Evolutionary conservation across 2,329 filamentous ascomycete genomes (phyloP).

Genomic region (Diaporthe vexans): DNA sequence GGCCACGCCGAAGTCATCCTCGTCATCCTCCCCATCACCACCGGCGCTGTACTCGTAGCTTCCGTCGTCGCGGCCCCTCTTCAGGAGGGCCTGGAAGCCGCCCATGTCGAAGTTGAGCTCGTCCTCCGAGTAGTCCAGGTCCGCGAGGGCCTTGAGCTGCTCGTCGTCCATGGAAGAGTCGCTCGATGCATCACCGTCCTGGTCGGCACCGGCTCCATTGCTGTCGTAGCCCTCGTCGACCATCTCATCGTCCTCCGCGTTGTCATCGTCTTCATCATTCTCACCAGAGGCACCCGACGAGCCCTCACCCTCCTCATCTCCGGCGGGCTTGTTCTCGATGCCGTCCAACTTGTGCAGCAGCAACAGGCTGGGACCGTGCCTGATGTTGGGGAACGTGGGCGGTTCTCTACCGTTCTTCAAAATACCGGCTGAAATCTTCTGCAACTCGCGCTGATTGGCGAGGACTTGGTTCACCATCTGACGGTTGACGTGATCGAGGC

Average conservation of each 20-base stretch:
- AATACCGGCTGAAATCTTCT: too few species aligned
- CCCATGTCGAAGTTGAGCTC: constrained; percentile 32
- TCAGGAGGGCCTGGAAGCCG: constrained; percentile 33
- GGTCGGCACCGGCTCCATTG: not conserved
- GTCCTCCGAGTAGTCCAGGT: constrained; percentile 37
- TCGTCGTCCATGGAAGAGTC: constrained; percentile 34
- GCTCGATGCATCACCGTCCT: not conserved
- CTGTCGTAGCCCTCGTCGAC: not conserved
- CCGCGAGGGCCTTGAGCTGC: constrained; percentile 38
- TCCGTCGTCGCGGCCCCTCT: constrained; percentile 18
- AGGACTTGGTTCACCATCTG: constrained; percentile 5
- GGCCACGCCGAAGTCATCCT: not conserved
- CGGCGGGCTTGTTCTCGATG: not conserved
- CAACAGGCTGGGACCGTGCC: constrained; percentile 26
- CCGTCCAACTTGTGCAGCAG: constrained; percentile 36
- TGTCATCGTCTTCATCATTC: not conserved
- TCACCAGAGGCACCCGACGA: not conserved
- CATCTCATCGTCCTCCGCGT: not conserved
- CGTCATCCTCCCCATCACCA: not conserved
- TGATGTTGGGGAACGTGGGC: constrained; percentile 35
- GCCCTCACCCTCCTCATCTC: not conserved
- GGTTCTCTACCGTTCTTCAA: too few species aligned
- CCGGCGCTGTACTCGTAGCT: not conserved
- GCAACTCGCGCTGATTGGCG: not conserved
- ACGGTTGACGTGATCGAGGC: constrained; percentile 19